Evolutionary conservation across 2,329 filamentous ascomycete species (phyloP).

Genomic region (Pseudocercospora ulei): DNA sequence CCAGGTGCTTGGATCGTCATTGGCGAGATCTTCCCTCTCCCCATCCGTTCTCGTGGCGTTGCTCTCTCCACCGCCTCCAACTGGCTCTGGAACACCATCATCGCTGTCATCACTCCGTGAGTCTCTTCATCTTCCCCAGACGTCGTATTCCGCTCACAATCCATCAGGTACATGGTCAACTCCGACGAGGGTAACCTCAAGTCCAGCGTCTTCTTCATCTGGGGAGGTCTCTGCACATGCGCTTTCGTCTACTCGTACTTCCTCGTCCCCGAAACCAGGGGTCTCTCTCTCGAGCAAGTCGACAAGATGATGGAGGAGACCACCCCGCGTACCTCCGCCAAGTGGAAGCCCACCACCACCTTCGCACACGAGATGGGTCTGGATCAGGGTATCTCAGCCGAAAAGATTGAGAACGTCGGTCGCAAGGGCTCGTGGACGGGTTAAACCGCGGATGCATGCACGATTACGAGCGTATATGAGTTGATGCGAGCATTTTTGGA

Average conservation of each 20-base stretch:
- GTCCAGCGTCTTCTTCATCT: conserved; percentile 40
- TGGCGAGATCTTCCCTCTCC: conserved; percentile 82
- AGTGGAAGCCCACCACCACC: conserved; percentile 45
- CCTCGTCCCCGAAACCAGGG: conserved; percentile 73
- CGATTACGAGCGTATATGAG: conserved; percentile 13
- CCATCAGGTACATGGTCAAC: conserved; percentile 56
- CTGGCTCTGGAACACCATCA: conserved; percentile 60
- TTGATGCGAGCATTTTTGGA: conserved; percentile 1
- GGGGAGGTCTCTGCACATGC: conserved; percentile 46
- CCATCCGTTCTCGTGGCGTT: conserved; percentile 79
- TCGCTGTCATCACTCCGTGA: conserved; percentile 42
- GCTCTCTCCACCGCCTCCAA: conserved; percentile 79
- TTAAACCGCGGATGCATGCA: conserved; percentile 21
- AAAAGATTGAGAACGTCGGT: conserved; percentile 32
- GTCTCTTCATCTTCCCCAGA: conserved; percentile 31
- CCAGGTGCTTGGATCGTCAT: conserved; percentile 64
- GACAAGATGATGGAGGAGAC: conserved; percentile 86
- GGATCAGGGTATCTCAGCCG: conserved; percentile 24
- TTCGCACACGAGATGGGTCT: conserved; percentile 32
- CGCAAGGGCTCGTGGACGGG: conserved; percentile 32
- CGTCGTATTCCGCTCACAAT: conserved; percentile 36
- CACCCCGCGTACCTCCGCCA: conserved; percentile 62
- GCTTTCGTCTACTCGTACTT: conserved; percentile 41
- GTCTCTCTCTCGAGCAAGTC: conserved; percentile 72
- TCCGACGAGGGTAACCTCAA: conserved; percentile 46